Evolutionary conservation across 176 grass and related monocot species (phyloP), one percentile per base, ranked within the genome.

Genomic region (Chloris gayana): DNA sequence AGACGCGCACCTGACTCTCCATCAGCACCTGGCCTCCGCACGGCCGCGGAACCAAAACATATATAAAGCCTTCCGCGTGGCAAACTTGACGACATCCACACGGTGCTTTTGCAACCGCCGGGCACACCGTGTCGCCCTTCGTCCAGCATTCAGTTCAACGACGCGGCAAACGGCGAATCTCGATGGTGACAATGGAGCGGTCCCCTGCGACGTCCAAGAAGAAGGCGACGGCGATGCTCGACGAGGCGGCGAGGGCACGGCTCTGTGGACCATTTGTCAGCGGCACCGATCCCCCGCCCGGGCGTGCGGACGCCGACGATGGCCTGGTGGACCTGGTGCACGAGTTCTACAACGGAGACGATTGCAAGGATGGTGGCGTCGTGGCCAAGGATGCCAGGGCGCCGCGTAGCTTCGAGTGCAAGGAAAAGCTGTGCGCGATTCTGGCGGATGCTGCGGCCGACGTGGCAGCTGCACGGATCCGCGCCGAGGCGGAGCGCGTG

Each of bases 271-370:
- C 76, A 30, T 79, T 80, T 54, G 49, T 26, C 42, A 8, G 90
- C 34, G 82, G 67, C 31, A 8, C n/a, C 63, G 46, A 38, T 14
- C 18, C 53, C 37, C 44, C 66, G 61, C 50, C 64, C 26, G 25
- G 67, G 37, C 72, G 42, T 15, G 41, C 41, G 30, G 63, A 62
- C 41, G 87, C 41, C 41, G 41, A 90, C 51, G 83, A 86, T 18
- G 41, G 10, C 41, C 82, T 94, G 77, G 84, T 87, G 34, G 73
- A 90, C 49, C 35, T 94, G 72, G 89, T 94, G 12, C 51, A 89
- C 51, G 91, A 91, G 66, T 97, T 97, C 87, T 97, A 94, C 85
- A 76, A 92, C 49, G 80, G 68, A 6, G 72, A 66, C 76, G 74
- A 67, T 25, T 82, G 73, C 57, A 62, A 49, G 27, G 70, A 86